phyloP scores from a whole-genome alignment of 257 asterid species.

The Oldenlandia corymbosa region DNA sequence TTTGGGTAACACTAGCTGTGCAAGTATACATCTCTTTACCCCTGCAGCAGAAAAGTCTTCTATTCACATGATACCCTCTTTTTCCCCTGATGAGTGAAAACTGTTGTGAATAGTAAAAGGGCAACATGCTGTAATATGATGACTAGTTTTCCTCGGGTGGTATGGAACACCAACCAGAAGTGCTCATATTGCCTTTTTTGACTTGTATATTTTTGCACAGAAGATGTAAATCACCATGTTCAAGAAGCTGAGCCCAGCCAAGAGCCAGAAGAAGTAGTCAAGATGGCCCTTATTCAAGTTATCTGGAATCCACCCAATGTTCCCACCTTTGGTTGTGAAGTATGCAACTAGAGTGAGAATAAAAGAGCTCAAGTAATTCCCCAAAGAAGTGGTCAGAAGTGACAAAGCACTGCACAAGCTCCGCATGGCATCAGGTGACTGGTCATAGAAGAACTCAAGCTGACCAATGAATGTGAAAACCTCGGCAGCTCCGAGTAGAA shows the following conservation, averaged over 20 bases:
- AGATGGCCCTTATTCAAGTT: slow-evolving; percentile 81
- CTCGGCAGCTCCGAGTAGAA: slow-evolving; percentile 75
- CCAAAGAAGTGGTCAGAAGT: slow-evolving; percentile 58
- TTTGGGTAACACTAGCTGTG: too few species aligned
- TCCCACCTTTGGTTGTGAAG: slow-evolving; percentile 62
- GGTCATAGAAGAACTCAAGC: slow-evolving; percentile 82
- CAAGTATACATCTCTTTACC: too few species aligned
- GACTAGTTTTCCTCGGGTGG: not conserved
- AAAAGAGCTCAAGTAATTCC: slow-evolving; percentile 73
- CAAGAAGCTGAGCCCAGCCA: slow-evolving; percentile 65
- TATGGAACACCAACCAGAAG: not conserved
- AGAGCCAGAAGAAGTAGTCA: slow-evolving; percentile 78
- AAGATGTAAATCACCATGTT: slow-evolving; percentile 59
- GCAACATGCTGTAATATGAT: too few species aligned
- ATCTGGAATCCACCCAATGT: slow-evolving; percentile 82
- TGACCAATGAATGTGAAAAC: slow-evolving; percentile 76
- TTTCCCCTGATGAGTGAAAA: too few species aligned
- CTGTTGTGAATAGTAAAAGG: too few species aligned
- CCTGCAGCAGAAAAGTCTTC: not conserved
- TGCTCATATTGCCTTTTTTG: slow-evolving; percentile 56
- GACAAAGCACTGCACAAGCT: slow-evolving; percentile 79
- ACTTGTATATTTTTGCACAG: slow-evolving; percentile 64
- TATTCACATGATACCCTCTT: not conserved
- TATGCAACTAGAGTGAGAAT: slow-evolving; percentile 65
- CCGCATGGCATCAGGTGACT: slow-evolving; percentile 96